Evolutionary conservation across 305 asterid genomes (phyloP).

Genomic region (Solanum chacoense): DNA sequence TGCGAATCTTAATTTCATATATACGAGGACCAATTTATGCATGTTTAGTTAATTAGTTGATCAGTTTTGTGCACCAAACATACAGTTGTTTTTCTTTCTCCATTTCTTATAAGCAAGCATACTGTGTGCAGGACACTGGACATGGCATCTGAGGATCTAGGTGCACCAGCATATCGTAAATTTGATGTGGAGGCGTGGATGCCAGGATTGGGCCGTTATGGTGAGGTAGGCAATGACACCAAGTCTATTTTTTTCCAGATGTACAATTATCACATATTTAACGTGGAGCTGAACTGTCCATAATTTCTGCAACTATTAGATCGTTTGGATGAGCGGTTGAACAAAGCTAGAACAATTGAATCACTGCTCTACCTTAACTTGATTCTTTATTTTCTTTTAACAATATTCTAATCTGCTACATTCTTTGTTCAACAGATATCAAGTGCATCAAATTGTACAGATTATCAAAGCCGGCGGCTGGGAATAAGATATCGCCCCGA

Average conservation of each 20-base stretch:
- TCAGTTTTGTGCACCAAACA: not conserved
- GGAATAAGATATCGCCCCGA: constrained; percentile 89
- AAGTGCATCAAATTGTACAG: constrained; percentile 95
- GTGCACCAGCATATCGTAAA: constrained; percentile 97
- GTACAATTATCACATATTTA: not conserved
- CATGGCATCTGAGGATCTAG: constrained; percentile 94
- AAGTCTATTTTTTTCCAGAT: not conserved
- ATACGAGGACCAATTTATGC: not conserved
- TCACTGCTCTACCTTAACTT: not conserved
- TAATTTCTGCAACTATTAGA: not conserved
- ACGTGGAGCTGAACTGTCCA: not conserved
- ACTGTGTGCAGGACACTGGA: constrained; percentile 52
- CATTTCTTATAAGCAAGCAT: not conserved
- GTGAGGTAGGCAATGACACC: constrained; percentile 46
- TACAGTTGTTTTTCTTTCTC: not conserved
- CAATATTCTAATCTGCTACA: not conserved
- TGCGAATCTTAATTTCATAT: constrained; percentile 12
- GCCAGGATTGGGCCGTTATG: constrained; percentile 94
- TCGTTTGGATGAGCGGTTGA: not conserved
- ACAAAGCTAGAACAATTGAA: not conserved
- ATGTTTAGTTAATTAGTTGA: not conserved
- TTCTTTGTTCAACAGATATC: constrained; percentile 53
- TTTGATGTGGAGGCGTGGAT: constrained; percentile 97
- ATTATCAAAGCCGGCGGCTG: constrained; percentile 85
- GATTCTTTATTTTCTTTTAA: not conserved